These are phyloP conservation scores for Lolium rigidum DNA, from an alignment of 176 grass and related monocot genomes.

Conservation along the genomic window DNA sequence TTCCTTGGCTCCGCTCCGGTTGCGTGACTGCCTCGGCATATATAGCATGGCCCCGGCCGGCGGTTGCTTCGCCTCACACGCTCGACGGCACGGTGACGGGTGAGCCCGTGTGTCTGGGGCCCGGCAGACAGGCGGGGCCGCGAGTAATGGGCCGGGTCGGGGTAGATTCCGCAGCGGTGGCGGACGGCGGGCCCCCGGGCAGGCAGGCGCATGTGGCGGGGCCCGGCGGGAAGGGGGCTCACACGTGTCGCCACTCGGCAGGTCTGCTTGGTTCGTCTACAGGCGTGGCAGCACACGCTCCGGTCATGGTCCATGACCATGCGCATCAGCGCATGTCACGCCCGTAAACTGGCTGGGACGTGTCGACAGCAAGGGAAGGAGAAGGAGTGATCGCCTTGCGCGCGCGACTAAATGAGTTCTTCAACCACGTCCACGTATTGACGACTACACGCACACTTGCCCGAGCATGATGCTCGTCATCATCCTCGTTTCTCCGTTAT, in stretches of 20 bases:
- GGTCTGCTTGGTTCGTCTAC: constrained; percentile 20
- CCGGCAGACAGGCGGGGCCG: constrained; percentile 43
- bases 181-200: neutral
- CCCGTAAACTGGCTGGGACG: too few species aligned
- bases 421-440: too few species aligned
- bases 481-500: too few species aligned
- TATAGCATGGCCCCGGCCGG: neutral
- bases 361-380: too few species aligned
- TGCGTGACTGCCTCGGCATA: constrained; percentile 6
- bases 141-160: constrained; percentile 22
- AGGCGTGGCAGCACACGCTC: too few species aligned
- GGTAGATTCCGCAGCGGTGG: constrained; percentile 41
- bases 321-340: neutral
- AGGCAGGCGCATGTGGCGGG: constrained; percentile 36
- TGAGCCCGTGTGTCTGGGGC: constrained; percentile 11
- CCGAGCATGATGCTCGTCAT: too few species aligned
- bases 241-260: constrained; percentile 44
- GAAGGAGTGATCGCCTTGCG: too few species aligned
- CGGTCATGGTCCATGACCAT: neutral
- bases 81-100: neutral
- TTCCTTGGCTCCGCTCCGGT: constrained; percentile 33
- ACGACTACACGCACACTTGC: too few species aligned
- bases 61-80: neutral
- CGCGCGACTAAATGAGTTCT: too few species aligned
- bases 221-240: constrained; percentile 32